Conservation (phyloP, 2,329 filamentous ascomycete species). For the Xylariaceae sp. region DNA sequence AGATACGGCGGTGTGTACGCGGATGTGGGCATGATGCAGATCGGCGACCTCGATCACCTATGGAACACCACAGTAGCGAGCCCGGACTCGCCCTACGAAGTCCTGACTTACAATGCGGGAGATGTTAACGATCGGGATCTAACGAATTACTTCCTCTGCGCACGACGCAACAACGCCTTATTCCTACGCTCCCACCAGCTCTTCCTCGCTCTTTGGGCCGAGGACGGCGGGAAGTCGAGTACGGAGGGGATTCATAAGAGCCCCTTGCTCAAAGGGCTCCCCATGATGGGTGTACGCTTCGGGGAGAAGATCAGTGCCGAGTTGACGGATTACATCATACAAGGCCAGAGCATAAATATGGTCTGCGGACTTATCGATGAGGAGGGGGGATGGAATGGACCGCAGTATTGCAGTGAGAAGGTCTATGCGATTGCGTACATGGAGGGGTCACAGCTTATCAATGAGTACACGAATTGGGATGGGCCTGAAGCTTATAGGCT, state of each 20-base stretch:
- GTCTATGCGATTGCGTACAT: slow-evolving; percentile 49
- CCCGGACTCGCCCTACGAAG: slow-evolving; percentile 41
- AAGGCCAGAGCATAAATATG: slow-evolving; percentile 49
- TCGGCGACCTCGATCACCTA: slow-evolving; percentile 52
- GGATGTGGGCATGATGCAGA: slow-evolving; percentile 54
- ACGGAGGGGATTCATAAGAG: slow-evolving; percentile 49
- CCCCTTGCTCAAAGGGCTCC: slow-evolving; percentile 43
- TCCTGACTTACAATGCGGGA: slow-evolving; percentile 44
- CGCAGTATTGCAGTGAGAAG: slow-evolving; percentile 44
- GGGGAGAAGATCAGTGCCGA: slow-evolving; percentile 38
- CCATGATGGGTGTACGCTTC: slow-evolving; percentile 35
- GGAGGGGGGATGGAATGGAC: slow-evolving; percentile 50
- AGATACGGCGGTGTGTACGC: slow-evolving; percentile 55
- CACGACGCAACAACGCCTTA: slow-evolving; percentile 38
- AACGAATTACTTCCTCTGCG: slow-evolving; percentile 48
- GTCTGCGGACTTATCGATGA: slow-evolving; percentile 50
- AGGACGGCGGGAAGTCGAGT: slow-evolving; percentile 38
- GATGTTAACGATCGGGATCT: slow-evolving; percentile 33
- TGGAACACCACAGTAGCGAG: slow-evolving; percentile 49
- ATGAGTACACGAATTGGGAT: slow-evolving; percentile 48
- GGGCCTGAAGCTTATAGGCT: slow-evolving; percentile 47
- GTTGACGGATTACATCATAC: slow-evolving; percentile 55
- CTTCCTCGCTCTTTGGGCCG: slow-evolving; percentile 49
- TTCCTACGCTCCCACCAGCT: slow-evolving; percentile 45
- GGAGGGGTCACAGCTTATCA: slow-evolving; percentile 49